These are phyloP conservation scores for Leccinum solheimii DNA, from an alignment of 1,284 basidiomycete genomes.

Conservation along the genomic window DNA sequence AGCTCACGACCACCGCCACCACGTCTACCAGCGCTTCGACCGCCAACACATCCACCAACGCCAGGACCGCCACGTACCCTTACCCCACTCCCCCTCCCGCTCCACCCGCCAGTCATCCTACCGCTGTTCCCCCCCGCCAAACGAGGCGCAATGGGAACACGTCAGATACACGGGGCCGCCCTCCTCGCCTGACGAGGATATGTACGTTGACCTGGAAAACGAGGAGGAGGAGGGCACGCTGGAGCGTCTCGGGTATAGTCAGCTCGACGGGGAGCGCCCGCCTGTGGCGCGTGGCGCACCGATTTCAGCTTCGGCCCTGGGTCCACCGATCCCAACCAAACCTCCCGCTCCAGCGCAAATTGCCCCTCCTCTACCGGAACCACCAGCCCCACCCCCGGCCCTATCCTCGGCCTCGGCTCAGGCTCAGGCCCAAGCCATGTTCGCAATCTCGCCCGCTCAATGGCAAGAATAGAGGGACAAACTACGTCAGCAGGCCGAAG, in stretches of 20 bases:
- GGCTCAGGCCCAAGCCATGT: no score
- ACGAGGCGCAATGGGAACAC: conserved; percentile 29
- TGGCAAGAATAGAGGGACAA: no score
- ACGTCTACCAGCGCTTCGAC: not conserved
- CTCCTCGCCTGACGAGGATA: conserved; percentile 19
- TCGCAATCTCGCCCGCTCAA: no score
- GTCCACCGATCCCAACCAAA: not conserved
- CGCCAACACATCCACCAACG: not conserved
- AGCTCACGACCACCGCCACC: conserved; percentile 20
- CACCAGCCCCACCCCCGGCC: not conserved
- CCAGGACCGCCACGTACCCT: not conserved
- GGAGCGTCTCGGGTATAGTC: conserved; percentile 25
- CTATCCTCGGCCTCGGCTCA: no score
- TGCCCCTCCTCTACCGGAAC: not conserved
- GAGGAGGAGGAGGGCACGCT: conserved; percentile 3
- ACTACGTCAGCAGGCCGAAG: no score
- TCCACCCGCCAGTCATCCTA: not conserved
- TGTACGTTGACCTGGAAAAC: not conserved
- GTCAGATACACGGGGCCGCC: conserved; percentile 17
- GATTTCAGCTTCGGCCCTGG: not conserved
- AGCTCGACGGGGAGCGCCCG: conserved; percentile 9
- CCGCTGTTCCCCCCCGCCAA: conserved; percentile 6
- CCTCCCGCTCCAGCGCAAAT: not conserved
- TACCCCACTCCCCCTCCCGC: not conserved
- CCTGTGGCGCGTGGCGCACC: not conserved